Evolutionary conservation across 108 stramenopile genomes (phyloP), one percentile per base, ranked within the genome.

Genomic region (Aurantiochytrium sp.): DNA sequence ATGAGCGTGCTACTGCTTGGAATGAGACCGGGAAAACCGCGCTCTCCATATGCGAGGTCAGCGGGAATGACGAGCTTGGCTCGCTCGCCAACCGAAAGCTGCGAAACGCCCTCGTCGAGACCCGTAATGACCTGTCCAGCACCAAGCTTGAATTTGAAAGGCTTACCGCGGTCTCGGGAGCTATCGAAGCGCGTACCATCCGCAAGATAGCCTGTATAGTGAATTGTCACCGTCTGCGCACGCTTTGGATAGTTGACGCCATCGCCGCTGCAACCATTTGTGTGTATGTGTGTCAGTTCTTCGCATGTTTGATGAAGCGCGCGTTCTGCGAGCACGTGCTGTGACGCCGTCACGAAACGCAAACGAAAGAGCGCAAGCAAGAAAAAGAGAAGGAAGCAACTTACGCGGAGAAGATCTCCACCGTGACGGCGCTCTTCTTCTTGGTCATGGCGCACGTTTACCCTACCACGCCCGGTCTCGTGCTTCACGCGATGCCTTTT

Each of bases 131-230:
- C 98, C 90, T 97, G 96, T 59, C 97, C 95, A 6, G 76, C 76
- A 14, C 76, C 76, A 12, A 98, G 94, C 60, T 92, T 93, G 91
- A 99, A 99, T 76, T 92, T 94, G 88, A 99, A 97, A 18, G 99
- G 98, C 73, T 95, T 93, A 18, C 95, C 95, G 14, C 98, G 96
- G 93, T 98, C 97, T 43, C 97, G 89, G 6, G 97, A 96, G 58
- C 95, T 96, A 89, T 99, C 99, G 89, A 99, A 99, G 87, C 96
- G 97, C 5, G 89, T 92, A 87, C 98, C 98, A n/a, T 93, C 95
- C 87, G 97, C 96, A 25, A 99, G 91, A 95, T 96, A 98, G 45
- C 97, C 99, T 3, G 97, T 98, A 94, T 99, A 99, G 72, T 99
- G 99, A 0, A 98, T 96, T 60, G 97, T 97, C 44, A 99, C 97